phyloP scores from a whole-genome alignment of 192 early-diverging fungal species.

The Coemansia sp. region DNA sequence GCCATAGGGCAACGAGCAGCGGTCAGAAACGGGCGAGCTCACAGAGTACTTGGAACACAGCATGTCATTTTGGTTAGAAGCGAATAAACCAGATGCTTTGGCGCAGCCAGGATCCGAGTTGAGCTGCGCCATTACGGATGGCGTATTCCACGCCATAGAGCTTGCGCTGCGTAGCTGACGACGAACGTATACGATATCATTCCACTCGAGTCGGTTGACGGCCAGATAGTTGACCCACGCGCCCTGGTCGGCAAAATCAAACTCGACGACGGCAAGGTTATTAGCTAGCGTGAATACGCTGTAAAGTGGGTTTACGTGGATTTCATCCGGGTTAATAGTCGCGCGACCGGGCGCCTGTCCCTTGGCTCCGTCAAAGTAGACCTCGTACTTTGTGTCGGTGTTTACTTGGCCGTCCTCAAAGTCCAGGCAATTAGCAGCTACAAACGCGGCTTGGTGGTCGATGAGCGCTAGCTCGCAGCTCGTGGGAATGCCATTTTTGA shows the following conservation, averaged over 20 bases:
- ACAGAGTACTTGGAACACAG: constrained; percentile 15
- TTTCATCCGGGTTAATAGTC: constrained; percentile 1
- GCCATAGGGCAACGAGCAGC: constrained; percentile 35
- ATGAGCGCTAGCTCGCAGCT: constrained; percentile 37
- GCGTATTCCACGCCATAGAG: constrained; percentile 10
- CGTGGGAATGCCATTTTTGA: constrained; percentile 31
- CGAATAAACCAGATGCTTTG: constrained; percentile 12
- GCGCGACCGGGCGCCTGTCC: constrained; percentile 10
- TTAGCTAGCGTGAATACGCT: constrained; percentile 9
- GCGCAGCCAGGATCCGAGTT: constrained; percentile 12
- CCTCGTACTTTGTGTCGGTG: constrained; percentile 11
- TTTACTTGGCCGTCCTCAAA: neutral
- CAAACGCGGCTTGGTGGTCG: constrained; percentile 28
- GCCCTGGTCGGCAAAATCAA: constrained; percentile 15
- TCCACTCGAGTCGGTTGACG: constrained; percentile 27
- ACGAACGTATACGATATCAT: constrained; percentile 16
- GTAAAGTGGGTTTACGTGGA: constrained; percentile 21
- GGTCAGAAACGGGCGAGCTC: neutral
- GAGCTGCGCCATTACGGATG: neutral
- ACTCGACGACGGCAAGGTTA: constrained; percentile 32
- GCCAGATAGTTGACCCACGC: constrained; percentile 28
- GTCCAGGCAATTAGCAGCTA: constrained; percentile 32
- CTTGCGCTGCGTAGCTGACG: neutral
- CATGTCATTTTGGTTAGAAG: constrained; percentile 14
- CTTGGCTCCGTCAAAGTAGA: constrained; percentile 25